A percentile compares a stretch with the other conserved stretches of the same genome.
phyloP scores from a whole-genome alignment of 768 basidiomycete genomes.

The Mrakia gelida region DNA sequence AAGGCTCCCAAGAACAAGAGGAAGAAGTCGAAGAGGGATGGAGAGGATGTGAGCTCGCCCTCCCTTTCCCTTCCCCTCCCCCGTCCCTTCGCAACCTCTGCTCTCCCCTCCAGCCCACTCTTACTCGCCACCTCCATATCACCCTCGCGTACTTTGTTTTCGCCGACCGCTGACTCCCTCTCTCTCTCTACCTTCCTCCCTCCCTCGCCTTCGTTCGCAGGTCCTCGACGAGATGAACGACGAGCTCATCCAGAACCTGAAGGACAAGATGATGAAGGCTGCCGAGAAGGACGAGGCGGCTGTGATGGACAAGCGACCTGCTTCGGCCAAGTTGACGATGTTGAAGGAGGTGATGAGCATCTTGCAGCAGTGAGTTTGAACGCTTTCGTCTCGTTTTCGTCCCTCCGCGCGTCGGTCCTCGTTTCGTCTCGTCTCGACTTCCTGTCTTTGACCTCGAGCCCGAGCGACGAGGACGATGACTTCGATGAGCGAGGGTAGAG shows the following conservation, averaged over 20 bases:
- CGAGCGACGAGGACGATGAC: no score
- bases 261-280: slow-evolving; percentile 79
- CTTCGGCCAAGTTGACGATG: slow-evolving; percentile 73
- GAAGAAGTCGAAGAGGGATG: slow-evolving; percentile 63
- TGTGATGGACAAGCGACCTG: slow-evolving; percentile 74
- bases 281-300: slow-evolving; percentile 77
- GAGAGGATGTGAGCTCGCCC: slow-evolving; percentile 55
- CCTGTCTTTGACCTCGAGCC: neutral
- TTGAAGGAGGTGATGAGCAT: slow-evolving; percentile 88
- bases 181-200: neutral
- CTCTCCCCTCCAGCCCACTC: no score
- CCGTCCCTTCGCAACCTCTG: neutral
- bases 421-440: neutral
- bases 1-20: slow-evolving; percentile 69
- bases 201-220: slow-evolving; percentile 5
- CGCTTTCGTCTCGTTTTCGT: neutral
- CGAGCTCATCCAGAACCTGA: slow-evolving; percentile 82
- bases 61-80: slow-evolving; percentile 48
- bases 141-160: no score
- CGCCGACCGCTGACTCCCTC: no score
- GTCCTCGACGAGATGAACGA: slow-evolving; percentile 77
- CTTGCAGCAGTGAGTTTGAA: slow-evolving; percentile 71
- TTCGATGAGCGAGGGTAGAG: no score
- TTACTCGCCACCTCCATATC: no score
- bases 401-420: neutral